Base-by-base conservation (phyloP, 2,329 filamentous ascomycete genomes). In the Thielaviopsis populi region DNA sequence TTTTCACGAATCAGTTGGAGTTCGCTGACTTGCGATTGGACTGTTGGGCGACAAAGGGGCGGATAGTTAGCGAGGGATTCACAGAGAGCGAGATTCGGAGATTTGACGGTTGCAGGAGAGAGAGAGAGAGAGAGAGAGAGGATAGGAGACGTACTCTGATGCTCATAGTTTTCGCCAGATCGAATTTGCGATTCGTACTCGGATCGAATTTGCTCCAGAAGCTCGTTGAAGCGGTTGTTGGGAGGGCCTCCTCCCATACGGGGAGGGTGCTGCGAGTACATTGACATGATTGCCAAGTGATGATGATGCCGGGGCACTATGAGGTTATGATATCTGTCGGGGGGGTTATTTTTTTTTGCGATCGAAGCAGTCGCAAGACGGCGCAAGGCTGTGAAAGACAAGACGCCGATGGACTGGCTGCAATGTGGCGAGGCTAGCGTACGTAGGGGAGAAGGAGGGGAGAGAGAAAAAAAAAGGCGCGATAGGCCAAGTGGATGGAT, bases 1-100 rank as follows among this genome's bases (percentile, higher is more conserved):
- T 96, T 96, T 72, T 91, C 87, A 68, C 91, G 83, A 60, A 99
- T 90, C 71, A 96, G 83, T 73, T 96, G 89, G 82, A 97, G 94
- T 76, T 99, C 94, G 71, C 92, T 87, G 68, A 96, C 87, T 74
- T 99, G 94, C 60, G 85, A 83, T 65, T 89, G 85, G 72, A 97
- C 94, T 96, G 74, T 69, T 40, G 61, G 10, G 46, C 37, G 65
- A 66, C 10, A 41, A 46, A 24, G 17, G 27, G 17, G 7, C n/a
- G 3, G 40, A 15, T 43, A 13, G 66, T 68, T 71, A 71, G 70
- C 61, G 59, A 62, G 66, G 69, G 64, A 70, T 70, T 61, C 53
- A 66, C 59, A 43, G 24, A 43, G 40, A 22, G 13, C 33, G 65
- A 43, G 46, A 42, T 59, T 8, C 10, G 15, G 3, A 66, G 58